Percentiles rank a stretch among this genome's conserved stretches.
phyloP scores from a whole-genome alignment of 345 rosid species.

The Sonneratia caseolaris region DNA sequence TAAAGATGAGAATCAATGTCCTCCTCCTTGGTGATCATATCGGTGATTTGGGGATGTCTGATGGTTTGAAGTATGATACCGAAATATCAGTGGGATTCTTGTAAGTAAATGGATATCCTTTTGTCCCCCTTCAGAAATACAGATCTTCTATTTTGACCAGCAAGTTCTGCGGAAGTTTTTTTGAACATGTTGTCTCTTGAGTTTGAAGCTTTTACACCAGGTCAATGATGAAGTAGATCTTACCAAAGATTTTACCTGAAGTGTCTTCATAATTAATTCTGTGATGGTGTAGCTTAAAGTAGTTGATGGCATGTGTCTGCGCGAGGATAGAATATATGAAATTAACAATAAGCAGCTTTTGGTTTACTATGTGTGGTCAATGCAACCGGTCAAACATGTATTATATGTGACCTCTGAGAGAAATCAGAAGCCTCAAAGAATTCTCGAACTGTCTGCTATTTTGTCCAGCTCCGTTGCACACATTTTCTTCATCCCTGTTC shows the following conservation, averaged over 20 bases:
- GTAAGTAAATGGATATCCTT: constrained; percentile 32
- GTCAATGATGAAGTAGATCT: not conserved
- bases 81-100: constrained; percentile 74
- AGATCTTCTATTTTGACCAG: not conserved
- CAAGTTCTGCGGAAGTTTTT: not conserved
- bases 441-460: not conserved
- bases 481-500: not conserved
- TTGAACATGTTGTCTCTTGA: not conserved
- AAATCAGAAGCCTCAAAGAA: not conserved
- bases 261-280: not conserved
- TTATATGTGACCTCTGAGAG: not conserved
- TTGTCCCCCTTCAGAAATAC: not conserved
- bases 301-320: not conserved
- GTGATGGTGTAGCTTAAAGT: not conserved
- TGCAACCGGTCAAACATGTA: no score
- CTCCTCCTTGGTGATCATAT: constrained; percentile 82
- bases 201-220: not conserved
- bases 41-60: constrained; percentile 83
- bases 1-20: constrained; percentile 67
- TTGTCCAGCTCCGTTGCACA: not conserved
- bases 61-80: constrained; percentile 67
- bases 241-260: not conserved
- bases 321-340: not conserved
- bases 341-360: not conserved
- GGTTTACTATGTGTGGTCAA: not conserved